Evolutionary conservation across 1,284 basidiomycete genomes (phyloP).

Genomic region (Irpex sp.): DNA sequence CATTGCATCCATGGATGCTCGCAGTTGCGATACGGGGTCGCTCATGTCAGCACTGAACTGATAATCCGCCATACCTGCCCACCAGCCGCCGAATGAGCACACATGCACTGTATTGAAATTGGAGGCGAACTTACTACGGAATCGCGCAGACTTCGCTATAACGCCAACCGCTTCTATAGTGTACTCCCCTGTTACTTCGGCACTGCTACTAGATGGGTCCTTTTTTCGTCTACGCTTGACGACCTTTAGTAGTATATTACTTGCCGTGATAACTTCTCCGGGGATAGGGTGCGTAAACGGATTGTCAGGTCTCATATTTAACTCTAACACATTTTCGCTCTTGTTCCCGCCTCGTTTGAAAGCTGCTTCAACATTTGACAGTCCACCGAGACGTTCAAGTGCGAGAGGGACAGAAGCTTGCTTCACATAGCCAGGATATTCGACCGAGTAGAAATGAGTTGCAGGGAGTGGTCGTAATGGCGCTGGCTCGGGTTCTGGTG

Average conservation of each 20-base stretch:
- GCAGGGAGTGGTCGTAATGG: conserved; percentile 47
- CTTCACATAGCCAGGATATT: conserved; percentile 86
- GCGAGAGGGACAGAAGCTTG: conserved; percentile 60
- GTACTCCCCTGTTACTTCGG: conserved; percentile 66
- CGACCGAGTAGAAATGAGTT: conserved; percentile 72
- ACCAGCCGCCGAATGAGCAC: conserved; percentile 1
- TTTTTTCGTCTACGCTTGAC: conserved; percentile 62
- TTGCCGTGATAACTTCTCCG: conserved; percentile 72
- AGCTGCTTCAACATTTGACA: conserved; percentile 63
- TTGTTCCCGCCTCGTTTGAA: conserved; percentile 64
- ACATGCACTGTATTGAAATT: neutral
- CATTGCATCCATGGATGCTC: conserved; percentile 70
- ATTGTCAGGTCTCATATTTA: conserved; percentile 68
- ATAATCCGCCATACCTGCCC: conserved; percentile 85
- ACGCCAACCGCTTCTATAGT: conserved; percentile 75
- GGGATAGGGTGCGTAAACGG: conserved; percentile 79
- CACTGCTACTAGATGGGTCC: conserved; percentile 16
- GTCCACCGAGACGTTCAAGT: conserved; percentile 65
- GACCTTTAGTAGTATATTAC: conserved; percentile 80
- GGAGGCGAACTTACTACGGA: conserved; percentile 67
- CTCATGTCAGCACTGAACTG: conserved; percentile 76
- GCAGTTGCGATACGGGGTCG: conserved; percentile 68
- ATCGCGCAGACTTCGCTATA: conserved; percentile 80
- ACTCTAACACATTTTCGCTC: conserved; percentile 64
- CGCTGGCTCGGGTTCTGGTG: neutral